Base-by-base conservation (phyloP, 1,284 basidiomycete genomes). In the Microbotryum intermedium region DNA sequence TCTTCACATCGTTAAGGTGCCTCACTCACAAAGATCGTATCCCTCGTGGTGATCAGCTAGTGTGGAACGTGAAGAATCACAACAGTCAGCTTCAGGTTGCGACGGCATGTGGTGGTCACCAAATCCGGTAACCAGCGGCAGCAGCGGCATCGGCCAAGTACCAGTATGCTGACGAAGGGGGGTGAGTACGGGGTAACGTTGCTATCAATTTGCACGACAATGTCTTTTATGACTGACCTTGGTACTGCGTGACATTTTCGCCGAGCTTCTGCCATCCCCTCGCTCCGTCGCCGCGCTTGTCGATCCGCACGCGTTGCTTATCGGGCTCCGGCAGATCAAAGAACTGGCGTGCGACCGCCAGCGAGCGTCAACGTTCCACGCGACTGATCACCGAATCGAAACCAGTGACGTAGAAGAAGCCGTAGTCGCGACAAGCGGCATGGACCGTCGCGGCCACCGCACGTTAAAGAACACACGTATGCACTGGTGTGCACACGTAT, bases 161-260 rank as follows among this genome's bases (percentile, higher is more conserved):
- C 16, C 34, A 25, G 16, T 28, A 23, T n/a, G n/a, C n/a, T n/a
- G n/a, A n/a, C n/a, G n/a, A n/a, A n/a, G n/a, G n/a, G n/a, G n/a
- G n/a, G n/a, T n/a, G n/a, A n/a, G n/a, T n/a, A n/a, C n/a, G n/a
- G n/a, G n/a, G n/a, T n/a, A n/a, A n/a, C n/a, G n/a, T n/a, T n/a
- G n/a, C 30, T 4, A 9, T 42, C n/a, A 21, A 26, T 4, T 6
- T 3, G 18, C 53, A 46, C 13, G 18, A 28, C 2, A n/a, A 21
- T 25, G 43, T 10, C 18, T 34, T 45, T 20, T 3, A 16, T 62
- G 85, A 86, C 72, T 91, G 89, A 10, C 84, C 82, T 73, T 85
- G 87, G 11, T 88, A 87, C 65, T 84, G 83, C 0, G 90, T 92
- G 8, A 91, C 80, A 66, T 91, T 90, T 77, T 91, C 85, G 62